A percentile compares a stretch with the other conserved stretches of the same genome.
phyloP scores from a whole-genome alignment of 192 early-diverging fungal genomes.

The Phycomyces nitens region DNA sequence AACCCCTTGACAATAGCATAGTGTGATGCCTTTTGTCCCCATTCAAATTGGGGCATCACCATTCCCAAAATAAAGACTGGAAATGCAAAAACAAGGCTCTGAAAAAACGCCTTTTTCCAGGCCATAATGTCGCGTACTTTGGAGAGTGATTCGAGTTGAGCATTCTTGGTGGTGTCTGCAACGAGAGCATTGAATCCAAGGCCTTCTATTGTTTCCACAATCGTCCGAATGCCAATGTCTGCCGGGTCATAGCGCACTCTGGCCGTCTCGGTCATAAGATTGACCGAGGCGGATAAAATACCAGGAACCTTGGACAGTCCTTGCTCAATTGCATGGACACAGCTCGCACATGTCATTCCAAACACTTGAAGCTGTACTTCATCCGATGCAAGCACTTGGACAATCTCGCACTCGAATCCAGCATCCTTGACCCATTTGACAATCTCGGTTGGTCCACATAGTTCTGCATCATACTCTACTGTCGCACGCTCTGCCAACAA shows the following conservation, averaged over 20 bases:
- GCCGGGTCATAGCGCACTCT: conserved; percentile 60
- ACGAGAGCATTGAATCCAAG: conserved; percentile 50
- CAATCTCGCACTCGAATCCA: conserved; percentile 71
- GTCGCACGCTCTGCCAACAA: conserved; percentile 72
- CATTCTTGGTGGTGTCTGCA: conserved; percentile 40
- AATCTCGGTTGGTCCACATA: conserved; percentile 42
- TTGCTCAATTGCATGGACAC: conserved; percentile 69
- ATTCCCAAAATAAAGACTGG: conserved; percentile 82
- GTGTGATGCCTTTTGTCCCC: conserved; percentile 40
- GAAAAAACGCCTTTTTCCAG: conserved; percentile 69
- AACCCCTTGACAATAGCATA: conserved; percentile 43
- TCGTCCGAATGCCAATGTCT: conserved; percentile 63
- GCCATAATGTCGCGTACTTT: conserved; percentile 81
- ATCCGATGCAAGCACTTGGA: conserved; percentile 1
- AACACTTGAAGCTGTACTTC: conserved; percentile 34
- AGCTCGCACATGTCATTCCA: conserved; percentile 89
- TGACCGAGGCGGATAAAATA: conserved; percentile 49
- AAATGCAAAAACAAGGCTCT: conserved; percentile 67
- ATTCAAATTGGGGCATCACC: conserved; percentile 59
- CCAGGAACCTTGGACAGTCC: conserved; percentile 51
- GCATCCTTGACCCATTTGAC: conserved; percentile 67
- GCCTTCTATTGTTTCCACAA: conserved; percentile 77
- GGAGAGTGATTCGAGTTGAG: conserved; percentile 84
- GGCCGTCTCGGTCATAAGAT: conserved; percentile 70
- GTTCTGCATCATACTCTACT: conserved; percentile 63